Conservation (phyloP, 495 filamentous ascomycete genomes). For the Stereocaulon alpinum region DNA sequence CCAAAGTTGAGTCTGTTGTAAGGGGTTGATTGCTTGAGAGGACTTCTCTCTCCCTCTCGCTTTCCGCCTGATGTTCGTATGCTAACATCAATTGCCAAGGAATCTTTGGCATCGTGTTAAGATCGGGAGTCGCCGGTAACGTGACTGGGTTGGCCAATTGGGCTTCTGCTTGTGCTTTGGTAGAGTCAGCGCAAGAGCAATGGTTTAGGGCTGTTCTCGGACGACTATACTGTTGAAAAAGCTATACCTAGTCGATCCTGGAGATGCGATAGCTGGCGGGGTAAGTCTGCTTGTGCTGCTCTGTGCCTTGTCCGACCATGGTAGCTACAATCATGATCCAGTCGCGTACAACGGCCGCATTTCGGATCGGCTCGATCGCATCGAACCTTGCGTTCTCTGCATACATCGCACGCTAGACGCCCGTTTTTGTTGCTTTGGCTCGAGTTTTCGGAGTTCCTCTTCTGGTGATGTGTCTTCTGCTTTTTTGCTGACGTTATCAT, state of each 20-base stretch:
- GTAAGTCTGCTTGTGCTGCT: constrained; percentile 1
- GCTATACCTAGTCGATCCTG: not conserved
- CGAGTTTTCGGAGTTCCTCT: not conserved
- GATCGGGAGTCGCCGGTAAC: constrained; percentile 1
- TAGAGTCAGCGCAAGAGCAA: not conserved
- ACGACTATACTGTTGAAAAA: not conserved
- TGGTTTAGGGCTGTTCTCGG: not conserved
- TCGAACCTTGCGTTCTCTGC: constrained; percentile 1
- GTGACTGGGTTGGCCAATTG: not conserved
- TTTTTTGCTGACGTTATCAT: not conserved
- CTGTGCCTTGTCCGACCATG: constrained; percentile 1
- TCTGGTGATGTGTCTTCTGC: not conserved
- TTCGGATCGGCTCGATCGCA: constrained; percentile 1
- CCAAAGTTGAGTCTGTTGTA: not conserved
- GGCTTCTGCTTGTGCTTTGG: not conserved
- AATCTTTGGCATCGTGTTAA: not conserved
- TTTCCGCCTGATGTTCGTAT: not conserved
- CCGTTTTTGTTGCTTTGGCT: not conserved
- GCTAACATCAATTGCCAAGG: not conserved
- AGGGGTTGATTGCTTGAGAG: not conserved
- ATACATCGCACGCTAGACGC: not conserved
- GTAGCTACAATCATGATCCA: constrained; percentile 1
- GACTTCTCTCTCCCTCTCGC: not conserved
- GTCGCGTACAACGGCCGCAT: not conserved
- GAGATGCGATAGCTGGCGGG: not conserved